These are phyloP conservation scores for Helminthosporium solani DNA, from an alignment of 2,329 filamentous ascomycete species.

Conservation along the genomic window DNA sequence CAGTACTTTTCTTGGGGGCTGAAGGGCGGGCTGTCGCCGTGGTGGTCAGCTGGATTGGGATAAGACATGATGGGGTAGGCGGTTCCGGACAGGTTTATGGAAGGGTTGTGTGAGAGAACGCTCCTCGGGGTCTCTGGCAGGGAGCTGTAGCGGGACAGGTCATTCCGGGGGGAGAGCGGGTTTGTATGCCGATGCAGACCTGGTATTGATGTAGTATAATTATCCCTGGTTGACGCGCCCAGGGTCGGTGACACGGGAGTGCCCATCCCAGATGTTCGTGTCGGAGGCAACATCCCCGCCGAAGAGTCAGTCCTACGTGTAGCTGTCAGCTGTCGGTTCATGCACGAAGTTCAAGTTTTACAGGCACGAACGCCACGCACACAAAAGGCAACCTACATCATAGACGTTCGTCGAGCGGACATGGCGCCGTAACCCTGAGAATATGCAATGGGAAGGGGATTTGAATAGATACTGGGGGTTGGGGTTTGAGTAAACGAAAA, in stretches of 20 bases:
- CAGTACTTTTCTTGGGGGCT: conserved; percentile 54
- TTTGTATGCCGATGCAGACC: conserved; percentile 34
- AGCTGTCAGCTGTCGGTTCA: conserved; percentile 40
- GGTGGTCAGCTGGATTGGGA: conserved; percentile 19
- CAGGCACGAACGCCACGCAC: conserved; percentile 36
- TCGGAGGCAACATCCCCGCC: conserved; percentile 49
- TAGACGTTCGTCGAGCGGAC: conserved; percentile 44
- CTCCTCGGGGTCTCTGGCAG: conserved; percentile 42
- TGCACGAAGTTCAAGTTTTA: conserved; percentile 36
- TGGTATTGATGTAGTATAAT: conserved; percentile 46
- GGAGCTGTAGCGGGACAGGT: conserved; percentile 37
- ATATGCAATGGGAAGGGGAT: conserved; percentile 28
- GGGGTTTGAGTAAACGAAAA: conserved; percentile 40
- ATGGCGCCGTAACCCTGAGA: conserved; percentile 42
- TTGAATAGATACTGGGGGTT: conserved; percentile 38
- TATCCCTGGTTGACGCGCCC: conserved; percentile 45
- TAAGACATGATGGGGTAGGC: conserved; percentile 18
- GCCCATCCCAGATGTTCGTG: conserved; percentile 44
- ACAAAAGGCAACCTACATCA: conserved; percentile 49
- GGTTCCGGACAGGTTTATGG: conserved; percentile 17
- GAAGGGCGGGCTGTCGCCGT: conserved; percentile 47
- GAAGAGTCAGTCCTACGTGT: conserved; percentile 47
- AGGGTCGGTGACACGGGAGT: conserved; percentile 45
- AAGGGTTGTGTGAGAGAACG: conserved; percentile 32
- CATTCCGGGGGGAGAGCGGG: conserved; percentile 39